These are phyloP conservation scores for Tylopilus subfusipes DNA, from an alignment of 768 basidiomycete genomes.

Conservation along the genomic window DNA sequence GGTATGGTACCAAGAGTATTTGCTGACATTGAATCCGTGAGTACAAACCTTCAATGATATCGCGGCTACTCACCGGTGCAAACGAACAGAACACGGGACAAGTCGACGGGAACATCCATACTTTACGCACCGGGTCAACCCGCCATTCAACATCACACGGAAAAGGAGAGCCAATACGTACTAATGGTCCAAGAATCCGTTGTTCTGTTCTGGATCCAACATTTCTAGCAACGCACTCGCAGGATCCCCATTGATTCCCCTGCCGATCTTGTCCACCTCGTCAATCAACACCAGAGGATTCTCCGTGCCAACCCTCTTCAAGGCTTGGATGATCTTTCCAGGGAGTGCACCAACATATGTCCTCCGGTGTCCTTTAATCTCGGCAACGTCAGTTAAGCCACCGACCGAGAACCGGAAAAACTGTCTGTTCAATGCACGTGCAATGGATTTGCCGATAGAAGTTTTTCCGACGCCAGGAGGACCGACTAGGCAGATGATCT, in stretches of 20 bases:
- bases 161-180: conserved; percentile 38
- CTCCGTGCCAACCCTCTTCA: conserved; percentile 90
- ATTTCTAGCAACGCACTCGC: conserved; percentile 88
- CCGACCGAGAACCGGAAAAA: conserved; percentile 98
- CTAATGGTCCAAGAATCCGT: conserved; percentile 94
- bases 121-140: conserved; percentile 38
- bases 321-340: conserved; percentile 91
- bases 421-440: conserved; percentile 82
- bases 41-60: background rate
- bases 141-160: background rate
- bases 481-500: conserved; percentile 95
- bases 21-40: conserved; percentile 39
- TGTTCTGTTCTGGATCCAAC: conserved; percentile 95
- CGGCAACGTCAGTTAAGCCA: conserved; percentile 94
- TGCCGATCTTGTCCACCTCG: conserved; percentile 93
- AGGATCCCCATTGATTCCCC: conserved; percentile 90
- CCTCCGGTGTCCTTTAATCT: conserved; percentile 96
- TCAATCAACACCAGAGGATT: conserved; percentile 94
- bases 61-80: conserved; percentile 61
- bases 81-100: conserved; percentile 94
- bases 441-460: conserved; percentile 91
- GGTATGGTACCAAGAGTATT: conserved; percentile 94
- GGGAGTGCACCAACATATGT: conserved; percentile 96
- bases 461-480: conserved; percentile 99
- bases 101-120: conserved; percentile 95